Base-by-base conservation (phyloP, 2,329 filamentous ascomycete genomes). In the Myriosclerotinia duriaeana region DNA sequence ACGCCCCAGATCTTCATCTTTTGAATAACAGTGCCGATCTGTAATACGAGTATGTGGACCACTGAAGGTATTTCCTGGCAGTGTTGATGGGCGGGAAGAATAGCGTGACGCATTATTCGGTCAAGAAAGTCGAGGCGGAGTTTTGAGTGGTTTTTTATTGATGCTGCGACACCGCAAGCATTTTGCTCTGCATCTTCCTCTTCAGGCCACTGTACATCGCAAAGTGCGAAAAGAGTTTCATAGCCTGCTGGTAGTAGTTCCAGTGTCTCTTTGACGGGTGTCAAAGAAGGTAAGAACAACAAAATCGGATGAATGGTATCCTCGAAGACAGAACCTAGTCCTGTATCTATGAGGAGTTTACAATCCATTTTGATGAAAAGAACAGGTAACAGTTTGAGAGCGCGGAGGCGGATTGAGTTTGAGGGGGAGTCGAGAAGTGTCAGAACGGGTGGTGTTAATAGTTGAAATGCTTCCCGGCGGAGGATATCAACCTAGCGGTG, bases 231-330 rank as follows among this genome's bases (percentile, higher is more conserved):
- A 3, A 96, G 80, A 2, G 88, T 87, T 9, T 83, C 81, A 70
- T 93, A 96, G 0, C 89, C 87, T 8, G 83, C 81, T 7, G 77
- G 74, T 1, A 97, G 82, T 3, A 97, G 79, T 1, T 75, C 73
- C 2, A 90, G 74, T 5, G 90, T 90, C 66, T 95, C 90, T 0
- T 82, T 75, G 73, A 91, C 89, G 0, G 90, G 87, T 0, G 92
- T 97, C 53, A 96, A 80, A 15, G 83, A 86, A 0, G 94, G 93
- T 7, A 97, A 82, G 72, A 87, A 91, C 9, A 89, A 82, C n/a
- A 97, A 83, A 46, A 88, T 87, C 0, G 92, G 90, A 70, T 88
- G 83, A 2, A 92, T 78, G 3, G 88, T 85, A 26, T 92, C 85
- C 72, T 89, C 84, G 68, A 94, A 89, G 36, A 94, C 84, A 17